These are phyloP conservation scores for Aureobasidium pullulans DNA, from an alignment of 2,329 filamentous ascomycete genomes.

Conservation along the genomic window DNA sequence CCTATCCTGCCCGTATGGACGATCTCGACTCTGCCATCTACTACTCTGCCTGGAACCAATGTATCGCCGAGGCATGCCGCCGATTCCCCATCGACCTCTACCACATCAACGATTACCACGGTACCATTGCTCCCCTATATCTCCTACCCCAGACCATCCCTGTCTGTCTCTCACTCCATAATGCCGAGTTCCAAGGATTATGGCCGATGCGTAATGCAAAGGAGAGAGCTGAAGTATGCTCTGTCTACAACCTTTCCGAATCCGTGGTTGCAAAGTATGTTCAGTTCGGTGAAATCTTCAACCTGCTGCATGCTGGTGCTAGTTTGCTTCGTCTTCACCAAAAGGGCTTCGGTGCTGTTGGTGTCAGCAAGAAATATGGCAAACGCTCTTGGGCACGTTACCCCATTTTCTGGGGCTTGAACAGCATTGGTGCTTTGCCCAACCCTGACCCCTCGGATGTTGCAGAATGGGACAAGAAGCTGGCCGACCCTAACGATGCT, in stretches of 20 bases:
- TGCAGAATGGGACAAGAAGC: constrained; percentile 51
- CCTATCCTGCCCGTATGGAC: constrained; percentile 62
- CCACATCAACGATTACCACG: constrained; percentile 61
- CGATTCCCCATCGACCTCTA: constrained; percentile 59
- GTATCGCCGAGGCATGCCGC: constrained; percentile 56
- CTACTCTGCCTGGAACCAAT: constrained; percentile 65
- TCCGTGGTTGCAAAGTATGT: constrained; percentile 54
- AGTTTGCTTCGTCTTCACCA: constrained; percentile 61
- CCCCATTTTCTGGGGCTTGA: constrained; percentile 62
- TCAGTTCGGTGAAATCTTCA: constrained; percentile 63
- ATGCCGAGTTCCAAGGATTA: constrained; percentile 62
- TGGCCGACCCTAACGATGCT: constrained; percentile 44
- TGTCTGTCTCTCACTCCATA: constrained; percentile 58
- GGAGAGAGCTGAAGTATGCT: constrained; percentile 56
- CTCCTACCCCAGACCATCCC: constrained; percentile 56
- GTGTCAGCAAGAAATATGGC: constrained; percentile 62
- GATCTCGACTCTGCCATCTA: constrained; percentile 61
- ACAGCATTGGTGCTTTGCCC: constrained; percentile 55
- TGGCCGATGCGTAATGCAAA: constrained; percentile 59
- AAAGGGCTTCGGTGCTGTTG: constrained; percentile 60
- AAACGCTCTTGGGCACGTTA: constrained; percentile 59
- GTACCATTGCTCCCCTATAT: constrained; percentile 56
- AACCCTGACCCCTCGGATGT: constrained; percentile 61
- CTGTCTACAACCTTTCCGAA: constrained; percentile 54
- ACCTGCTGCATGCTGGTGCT: constrained; percentile 58